A percentile compares a stretch with the other conserved stretches of the same genome.
Evolutionary conservation across 768 basidiomycete genomes (phyloP).

Genomic region (Sporobolomyces roseus): DNA sequence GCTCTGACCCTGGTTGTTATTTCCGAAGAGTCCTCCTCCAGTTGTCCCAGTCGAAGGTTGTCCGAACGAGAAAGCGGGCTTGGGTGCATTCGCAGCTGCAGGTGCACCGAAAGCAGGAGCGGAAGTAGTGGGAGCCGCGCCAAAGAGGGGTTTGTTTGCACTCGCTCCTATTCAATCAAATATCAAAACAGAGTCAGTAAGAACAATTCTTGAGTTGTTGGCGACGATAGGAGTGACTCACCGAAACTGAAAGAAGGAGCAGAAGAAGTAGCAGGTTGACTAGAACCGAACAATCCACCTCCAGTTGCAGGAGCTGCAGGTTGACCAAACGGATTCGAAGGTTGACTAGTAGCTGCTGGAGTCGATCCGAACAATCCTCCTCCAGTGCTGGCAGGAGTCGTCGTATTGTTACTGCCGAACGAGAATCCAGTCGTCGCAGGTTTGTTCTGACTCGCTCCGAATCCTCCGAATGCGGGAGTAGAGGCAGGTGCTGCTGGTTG

Average conservation of each 20-base stretch:
- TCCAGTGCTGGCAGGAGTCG: slow-evolving; percentile 10
- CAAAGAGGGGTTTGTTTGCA: slow-evolving; percentile 38
- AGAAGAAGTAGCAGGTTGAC: slow-evolving; percentile 12
- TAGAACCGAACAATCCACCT: slow-evolving; percentile 21
- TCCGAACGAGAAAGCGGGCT: slow-evolving; percentile 30
- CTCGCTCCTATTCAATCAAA: neutral
- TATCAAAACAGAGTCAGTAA: neutral
- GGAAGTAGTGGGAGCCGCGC: slow-evolving; percentile 25
- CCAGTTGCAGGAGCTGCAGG: slow-evolving; percentile 21
- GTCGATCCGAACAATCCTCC: slow-evolving; percentile 47
- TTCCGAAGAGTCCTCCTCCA: slow-evolving; percentile 29
- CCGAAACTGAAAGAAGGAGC: slow-evolving; percentile 27
- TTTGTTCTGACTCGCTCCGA: slow-evolving; percentile 25
- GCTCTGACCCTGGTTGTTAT: neutral
- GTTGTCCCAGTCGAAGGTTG: slow-evolving; percentile 14
- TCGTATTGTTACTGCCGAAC: slow-evolving; percentile 20
- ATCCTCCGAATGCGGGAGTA: slow-evolving; percentile 45
- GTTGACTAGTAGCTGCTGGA: slow-evolving; percentile 15
- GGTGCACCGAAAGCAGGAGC: slow-evolving; percentile 30
- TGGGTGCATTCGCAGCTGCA: slow-evolving; percentile 19
- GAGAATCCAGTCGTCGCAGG: slow-evolving; percentile 33
- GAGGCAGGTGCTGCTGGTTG: slow-evolving; percentile 39
- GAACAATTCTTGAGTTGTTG: no score
- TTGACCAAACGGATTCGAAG: slow-evolving; percentile 35
- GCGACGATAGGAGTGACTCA: no score